phyloP scores from a whole-genome alignment of 139 green algal species.

The Chara braunii region DNA sequence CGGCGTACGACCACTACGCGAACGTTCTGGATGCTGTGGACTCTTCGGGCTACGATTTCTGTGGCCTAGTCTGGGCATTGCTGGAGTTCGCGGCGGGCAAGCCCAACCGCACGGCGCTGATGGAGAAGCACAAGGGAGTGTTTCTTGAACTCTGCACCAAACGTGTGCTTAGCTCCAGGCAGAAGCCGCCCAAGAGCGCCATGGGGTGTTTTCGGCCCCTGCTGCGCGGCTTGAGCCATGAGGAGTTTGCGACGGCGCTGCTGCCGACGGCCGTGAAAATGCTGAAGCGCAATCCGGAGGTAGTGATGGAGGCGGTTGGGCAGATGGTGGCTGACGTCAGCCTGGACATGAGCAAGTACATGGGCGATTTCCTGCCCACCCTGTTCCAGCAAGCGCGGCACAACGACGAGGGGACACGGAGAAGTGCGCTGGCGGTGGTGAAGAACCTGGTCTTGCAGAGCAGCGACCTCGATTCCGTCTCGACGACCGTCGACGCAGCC shows the following conservation, averaged over 20 bases:
- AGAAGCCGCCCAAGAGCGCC: slow-evolving; percentile 1
- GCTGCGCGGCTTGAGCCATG: slow-evolving; percentile 4
- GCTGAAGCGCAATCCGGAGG: slow-evolving; percentile 37
- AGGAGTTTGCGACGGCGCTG: slow-evolving; percentile 15
- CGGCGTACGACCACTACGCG: neutral
- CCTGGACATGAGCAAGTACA: slow-evolving; percentile 33
- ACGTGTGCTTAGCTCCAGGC: slow-evolving; percentile 16
- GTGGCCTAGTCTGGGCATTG: neutral
- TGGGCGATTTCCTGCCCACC: slow-evolving; percentile 2
- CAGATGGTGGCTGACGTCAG: slow-evolving; percentile 13
- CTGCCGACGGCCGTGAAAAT: slow-evolving; percentile 24
- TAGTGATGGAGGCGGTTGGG: slow-evolving; percentile 34
- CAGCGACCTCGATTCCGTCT: slow-evolving; percentile 21
- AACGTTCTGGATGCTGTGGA: neutral
- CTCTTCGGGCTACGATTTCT: neutral
- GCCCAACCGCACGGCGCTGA: neutral
- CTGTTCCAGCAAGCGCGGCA: slow-evolving; percentile 33
- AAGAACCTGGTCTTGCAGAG: slow-evolving; percentile 18
- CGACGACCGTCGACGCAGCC: no score
- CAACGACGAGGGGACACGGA: neutral
- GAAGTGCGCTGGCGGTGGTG: slow-evolving; percentile 16
- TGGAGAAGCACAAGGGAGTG: neutral
- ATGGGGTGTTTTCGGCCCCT: slow-evolving; percentile 13
- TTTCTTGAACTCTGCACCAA: slow-evolving; percentile 32
- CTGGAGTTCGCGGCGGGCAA: neutral